Percentiles rank a stretch among this genome's conserved stretches.
Conservation (phyloP, 2,329 filamentous ascomycete species). For the Emericellopsis cladophorae region DNA sequence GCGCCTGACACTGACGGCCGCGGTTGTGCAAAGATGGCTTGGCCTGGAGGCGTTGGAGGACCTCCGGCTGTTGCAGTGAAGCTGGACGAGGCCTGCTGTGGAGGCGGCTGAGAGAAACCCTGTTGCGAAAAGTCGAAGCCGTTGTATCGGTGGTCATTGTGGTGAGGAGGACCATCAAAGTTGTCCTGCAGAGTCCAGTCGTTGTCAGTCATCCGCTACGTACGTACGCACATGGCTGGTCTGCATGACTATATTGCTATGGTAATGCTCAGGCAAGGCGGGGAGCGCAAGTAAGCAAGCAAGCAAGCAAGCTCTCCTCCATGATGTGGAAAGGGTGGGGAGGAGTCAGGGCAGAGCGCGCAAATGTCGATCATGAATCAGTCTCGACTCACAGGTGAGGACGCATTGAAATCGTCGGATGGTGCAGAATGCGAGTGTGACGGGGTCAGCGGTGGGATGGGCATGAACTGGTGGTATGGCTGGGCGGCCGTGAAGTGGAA, state of each 20-base stretch:
- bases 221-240: not conserved
- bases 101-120: conserved; percentile 23
- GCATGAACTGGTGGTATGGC: conserved; percentile 41
- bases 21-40: conserved; percentile 15
- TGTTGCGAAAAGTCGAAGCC: conserved; percentile 26
- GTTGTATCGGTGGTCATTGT: conserved; percentile 21
- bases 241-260: conserved; percentile 8
- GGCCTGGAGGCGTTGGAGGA: conserved; percentile 39
- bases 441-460: conserved; percentile 39
- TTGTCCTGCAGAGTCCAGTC: conserved; percentile 28
- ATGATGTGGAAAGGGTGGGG: conserved; percentile 14
- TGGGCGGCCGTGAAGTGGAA: conserved; percentile 29
- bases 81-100: conserved; percentile 10
- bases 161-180: conserved; percentile 31
- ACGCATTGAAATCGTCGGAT: conserved; percentile 42
- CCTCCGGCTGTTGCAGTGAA: conserved; percentile 21
- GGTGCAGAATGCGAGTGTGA: conserved; percentile 40
- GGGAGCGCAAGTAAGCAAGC: not conserved
- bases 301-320: no score
- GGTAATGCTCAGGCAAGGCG: conserved; percentile 21
- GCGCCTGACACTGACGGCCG: conserved; percentile 5
- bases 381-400: conserved; percentile 36
- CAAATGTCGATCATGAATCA: not conserved
- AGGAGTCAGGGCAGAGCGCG: conserved; percentile 8
- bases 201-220: not conserved